Evolutionary conservation across 208 protist genomes (phyloP), one percentile per base, ranked within the genome.

Genomic region (Zelonia costaricensis): DNA sequence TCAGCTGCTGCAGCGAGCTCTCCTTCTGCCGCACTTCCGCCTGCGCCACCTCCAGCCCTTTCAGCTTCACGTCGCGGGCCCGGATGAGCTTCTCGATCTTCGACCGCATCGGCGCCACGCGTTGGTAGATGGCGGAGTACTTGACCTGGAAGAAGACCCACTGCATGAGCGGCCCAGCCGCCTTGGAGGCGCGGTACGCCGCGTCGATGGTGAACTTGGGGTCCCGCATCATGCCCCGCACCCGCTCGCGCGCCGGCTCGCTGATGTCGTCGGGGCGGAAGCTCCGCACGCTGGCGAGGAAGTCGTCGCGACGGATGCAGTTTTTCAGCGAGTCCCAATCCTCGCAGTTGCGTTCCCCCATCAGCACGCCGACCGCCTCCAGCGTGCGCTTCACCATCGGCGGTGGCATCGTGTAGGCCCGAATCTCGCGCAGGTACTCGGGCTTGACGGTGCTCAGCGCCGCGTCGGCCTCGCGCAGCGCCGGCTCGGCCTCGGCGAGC

Each of bases 351-450:
- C 65, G 80, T 67, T 94, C 74, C 18, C 93, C 80, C 66, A 99
- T 85, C 28, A 98, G 66, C 22, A 77, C 69, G 49, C 86, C 74
- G 9, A 98, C 97, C 9, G 90, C 80, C 62, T 98, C 93, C 25
- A 99, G 81, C n/a, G 93, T 87, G 16, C 96, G 82, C 80, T 98
- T 93, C 39, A 99, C 96, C 70, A 90, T 91, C 33, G 73, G 77
- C 22, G 98, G 98, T 45, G 98, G 98, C 28, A 91, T 99, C n/a
- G 80, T 84, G 56, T 99, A 96, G 23, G 88, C 78, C 42, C 98
- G 88, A n/a, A 99, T 94, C 84, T 99, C 98, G 23, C 98, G 94
- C 25, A 99, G 82, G 69, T 99, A 94, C 69, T 94, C 86, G 42
- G 84, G 83, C 82, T 95, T 98, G 69, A 99, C 99, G 7, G 84